phyloP scores from a whole-genome alignment of 805 yeast species.

The Saturnispora halmiae region DNA sequence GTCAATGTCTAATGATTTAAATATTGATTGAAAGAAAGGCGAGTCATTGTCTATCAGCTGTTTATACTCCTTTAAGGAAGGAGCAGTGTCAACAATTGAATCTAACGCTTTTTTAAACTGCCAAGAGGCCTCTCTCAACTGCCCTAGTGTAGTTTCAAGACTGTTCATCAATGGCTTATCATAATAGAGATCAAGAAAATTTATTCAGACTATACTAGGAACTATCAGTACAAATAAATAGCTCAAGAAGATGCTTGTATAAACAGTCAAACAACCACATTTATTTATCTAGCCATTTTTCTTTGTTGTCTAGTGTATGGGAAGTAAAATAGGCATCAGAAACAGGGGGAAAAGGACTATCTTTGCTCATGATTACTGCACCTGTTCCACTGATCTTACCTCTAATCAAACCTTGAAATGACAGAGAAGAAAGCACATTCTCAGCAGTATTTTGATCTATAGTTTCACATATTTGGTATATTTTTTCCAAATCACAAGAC shows the following conservation, averaged over 20 bases:
- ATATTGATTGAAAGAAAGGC: conserved; percentile 11
- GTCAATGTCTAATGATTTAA: conserved; percentile 31
- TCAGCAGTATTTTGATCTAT: conserved; percentile 31
- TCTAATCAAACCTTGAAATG: conserved; percentile 44
- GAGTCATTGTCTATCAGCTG: conserved; percentile 20
- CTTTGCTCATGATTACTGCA: conserved; percentile 25
- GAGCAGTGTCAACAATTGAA: conserved; percentile 12
- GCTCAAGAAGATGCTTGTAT: too few species aligned
- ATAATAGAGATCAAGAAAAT: neutral
- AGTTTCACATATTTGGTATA: conserved; percentile 15
- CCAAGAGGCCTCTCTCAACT: conserved; percentile 10
- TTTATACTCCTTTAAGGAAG: conserved; percentile 7
- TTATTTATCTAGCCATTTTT: conserved; percentile 24
- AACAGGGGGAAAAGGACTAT: conserved; percentile 24
- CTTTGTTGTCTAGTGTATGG: conserved; percentile 19
- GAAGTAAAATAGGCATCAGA: conserved; percentile 17
- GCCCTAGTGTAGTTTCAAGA: conserved; percentile 3
- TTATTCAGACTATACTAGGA: too few species aligned
- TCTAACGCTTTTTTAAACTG: conserved; percentile 5
- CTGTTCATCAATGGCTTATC: neutral
- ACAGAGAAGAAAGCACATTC: conserved; percentile 40
- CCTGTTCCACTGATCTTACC: conserved; percentile 36
- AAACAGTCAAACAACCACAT: neutral
- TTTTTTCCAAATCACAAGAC: conserved; percentile 7
- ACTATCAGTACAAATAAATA: too few species aligned